Base-by-base conservation (phyloP, 2,329 filamentous ascomycete species). In the Botryotinia narcissicola region DNA sequence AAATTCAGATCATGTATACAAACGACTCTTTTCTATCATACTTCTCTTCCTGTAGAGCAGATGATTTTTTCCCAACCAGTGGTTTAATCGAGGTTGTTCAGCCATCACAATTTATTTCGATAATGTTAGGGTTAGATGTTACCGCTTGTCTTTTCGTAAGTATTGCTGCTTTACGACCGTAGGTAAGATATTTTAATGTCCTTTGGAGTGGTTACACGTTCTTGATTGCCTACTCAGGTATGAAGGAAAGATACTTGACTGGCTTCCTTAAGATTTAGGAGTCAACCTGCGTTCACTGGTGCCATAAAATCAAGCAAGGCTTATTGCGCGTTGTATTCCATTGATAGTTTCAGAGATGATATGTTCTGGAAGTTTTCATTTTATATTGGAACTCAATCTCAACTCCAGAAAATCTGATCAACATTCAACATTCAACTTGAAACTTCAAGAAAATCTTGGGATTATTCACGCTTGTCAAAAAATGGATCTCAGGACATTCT, bases 271-370 rank as follows among this genome's bases (percentile, higher is more conserved):
- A 29, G 14, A 54, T 54, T 29, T 6, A 54, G 5, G 14, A 14
- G n/a, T 9, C n/a, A 18, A 8, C 14, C 14, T 3, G n/a, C 14
- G n/a, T n/a, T 29, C 14, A 29, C 6, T 29, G n/a, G 1, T 29
- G 14, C n/a, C n/a, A 57, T 57, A 3, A 57, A n/a, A 29, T 57
- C 14, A 29, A 57, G n/a, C 51, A 57, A 18, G 51, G 14, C 3
- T 32, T 57, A 8, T 18, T 8, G 7, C 18, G 9, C 6, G 14
- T 4, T 29, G 3, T 3, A 29, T 32, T 8, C 8, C 7, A 16
- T 29, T 57, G n/a, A 9, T 0, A 18, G n/a, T 7, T 8, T 4
- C 12, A 57, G 14, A 9, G n/a, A 57, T 3, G 0, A 7, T 4
- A 9, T 5, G 2, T 18, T 18, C 3, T 57, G 14, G 7, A 18